phyloP scores from a whole-genome alignment of 1,284 basidiomycete genomes.

The Pseudozyma sp. region DNA sequence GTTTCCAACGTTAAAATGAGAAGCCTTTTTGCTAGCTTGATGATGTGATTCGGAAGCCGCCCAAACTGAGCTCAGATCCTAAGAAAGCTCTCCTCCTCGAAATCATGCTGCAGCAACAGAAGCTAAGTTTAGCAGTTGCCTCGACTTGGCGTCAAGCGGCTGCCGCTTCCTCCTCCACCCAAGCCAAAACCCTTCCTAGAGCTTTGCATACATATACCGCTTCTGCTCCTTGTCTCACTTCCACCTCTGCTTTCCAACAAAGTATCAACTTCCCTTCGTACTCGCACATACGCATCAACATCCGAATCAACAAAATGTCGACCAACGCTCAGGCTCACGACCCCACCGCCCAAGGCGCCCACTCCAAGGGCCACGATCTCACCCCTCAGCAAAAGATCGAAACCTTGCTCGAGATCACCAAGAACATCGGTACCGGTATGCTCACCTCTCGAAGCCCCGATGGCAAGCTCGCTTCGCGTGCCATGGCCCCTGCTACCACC shows the following conservation, averaged over 20 bases:
- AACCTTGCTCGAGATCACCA: slow-evolving; percentile 49
- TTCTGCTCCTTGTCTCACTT: too few species aligned
- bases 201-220: too few species aligned
- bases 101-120: too few species aligned
- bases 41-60: too few species aligned
- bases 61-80: too few species aligned
- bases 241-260: not conserved
- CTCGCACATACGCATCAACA: not conserved
- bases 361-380: slow-evolving; percentile 35
- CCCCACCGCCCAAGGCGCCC: slow-evolving; percentile 51
- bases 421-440: slow-evolving; percentile 73
- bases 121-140: too few species aligned
- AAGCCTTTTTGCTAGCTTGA: too few species aligned
- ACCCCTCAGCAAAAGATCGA: slow-evolving; percentile 57
- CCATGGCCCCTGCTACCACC: slow-evolving; percentile 80
- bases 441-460: slow-evolving; percentile 81
- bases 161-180: too few species aligned
- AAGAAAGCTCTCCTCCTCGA: too few species aligned
- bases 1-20: too few species aligned
- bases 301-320: slow-evolving; percentile 39
- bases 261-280: not conserved
- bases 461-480: slow-evolving; percentile 82
- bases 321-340: slow-evolving; percentile 46
- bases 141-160: too few species aligned
- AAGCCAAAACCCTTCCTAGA: too few species aligned